These are phyloP conservation scores for Podospora pseudocomata DNA, from an alignment of 495 filamentous ascomycete species.

Conservation along the genomic window DNA sequence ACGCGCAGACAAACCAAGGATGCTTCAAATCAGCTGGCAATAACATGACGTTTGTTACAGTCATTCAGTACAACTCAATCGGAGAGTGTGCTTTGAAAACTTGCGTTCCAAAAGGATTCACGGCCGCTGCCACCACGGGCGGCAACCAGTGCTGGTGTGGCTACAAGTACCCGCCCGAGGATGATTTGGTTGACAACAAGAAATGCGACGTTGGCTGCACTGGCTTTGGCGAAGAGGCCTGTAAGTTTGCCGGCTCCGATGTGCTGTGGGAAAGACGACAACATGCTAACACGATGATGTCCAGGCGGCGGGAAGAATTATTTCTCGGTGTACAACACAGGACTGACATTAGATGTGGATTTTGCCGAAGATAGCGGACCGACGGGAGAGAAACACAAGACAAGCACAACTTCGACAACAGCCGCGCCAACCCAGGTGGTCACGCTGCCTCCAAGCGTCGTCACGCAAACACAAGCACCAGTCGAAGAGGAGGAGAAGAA, in stretches of 20 bases:
- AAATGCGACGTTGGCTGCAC: constrained; percentile 56
- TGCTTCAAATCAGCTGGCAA: constrained; percentile 33
- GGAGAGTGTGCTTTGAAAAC: constrained; percentile 15
- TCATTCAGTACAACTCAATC: constrained; percentile 18
- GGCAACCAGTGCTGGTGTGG: constrained; percentile 59
- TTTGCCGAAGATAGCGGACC: constrained; percentile 9
- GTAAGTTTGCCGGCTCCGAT: constrained; percentile 45
- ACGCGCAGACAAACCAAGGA: constrained; percentile 21
- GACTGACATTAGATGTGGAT: constrained; percentile 30
- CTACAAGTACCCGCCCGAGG: constrained; percentile 49
- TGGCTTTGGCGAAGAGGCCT: constrained; percentile 52
- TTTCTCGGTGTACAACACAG: constrained; percentile 52
- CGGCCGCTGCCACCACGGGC: constrained; percentile 18
- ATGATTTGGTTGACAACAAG: constrained; percentile 42
- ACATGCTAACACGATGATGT: constrained; percentile 29
- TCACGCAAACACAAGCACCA: constrained; percentile 8
- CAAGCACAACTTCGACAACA: background rate
- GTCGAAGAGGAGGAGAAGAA: constrained; percentile 40
- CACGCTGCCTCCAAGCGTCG: background rate
- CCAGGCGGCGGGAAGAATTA: constrained; percentile 51
- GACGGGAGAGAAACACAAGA: background rate
- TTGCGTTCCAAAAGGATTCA: constrained; percentile 18
- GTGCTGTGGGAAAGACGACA: background rate
- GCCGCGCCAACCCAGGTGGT: constrained; percentile 1
- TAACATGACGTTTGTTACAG: background rate